Base-by-base conservation (phyloP, 345 rosid species). In the Raphanus raphanistrum region DNA sequence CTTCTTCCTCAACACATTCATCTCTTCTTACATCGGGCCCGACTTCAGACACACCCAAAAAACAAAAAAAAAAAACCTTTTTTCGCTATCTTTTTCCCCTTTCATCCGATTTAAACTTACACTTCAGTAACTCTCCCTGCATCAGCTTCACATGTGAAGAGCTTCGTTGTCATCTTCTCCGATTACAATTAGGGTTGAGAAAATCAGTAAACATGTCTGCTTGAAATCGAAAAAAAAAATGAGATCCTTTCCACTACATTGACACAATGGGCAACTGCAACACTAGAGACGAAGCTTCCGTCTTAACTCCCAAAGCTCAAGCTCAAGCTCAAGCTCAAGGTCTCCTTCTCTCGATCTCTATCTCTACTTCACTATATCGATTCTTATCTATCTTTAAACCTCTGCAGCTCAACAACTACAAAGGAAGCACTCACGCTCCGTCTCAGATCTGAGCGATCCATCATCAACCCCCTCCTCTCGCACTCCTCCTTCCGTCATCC, bases 251-350 rank as follows among this genome's bases (percentile, higher is more conserved):
- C 74, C 79, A 60, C 68, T 21, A 66, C 68, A 33, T 55, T 74
- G 66, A 70, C 55, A 28, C 21, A 26, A 94, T 94, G 99, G 99
- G 98, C 72, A 92, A 92, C 87, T 95, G 99, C 68, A 97, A 97
- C 67, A 95, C 98, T 71, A 85, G 96, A 85, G 99, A 92, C 85
- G 97, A 95, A 77, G 88, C 98, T 82, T 88, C 97, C 31, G 94
- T 90, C 80, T 74, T 75, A 68, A 75, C 79, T 75, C 84, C 95
- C 80, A 83, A 84, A 77, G 92, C 92, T 83, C 98, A 94, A 90
- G 97, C 94, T 87, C 74, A 35, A 35, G 41, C 93, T 82, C 84
- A 84, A 78, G 89, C 92, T 83, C 98, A 94, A 90, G 97, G 54
- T 70, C 15, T 60, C 41, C 17, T 21, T 41, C 26, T 38, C 33